Evolutionary conservation across 768 basidiomycete species (phyloP).

Genomic region (Macrolepiota albuminosa): DNA sequence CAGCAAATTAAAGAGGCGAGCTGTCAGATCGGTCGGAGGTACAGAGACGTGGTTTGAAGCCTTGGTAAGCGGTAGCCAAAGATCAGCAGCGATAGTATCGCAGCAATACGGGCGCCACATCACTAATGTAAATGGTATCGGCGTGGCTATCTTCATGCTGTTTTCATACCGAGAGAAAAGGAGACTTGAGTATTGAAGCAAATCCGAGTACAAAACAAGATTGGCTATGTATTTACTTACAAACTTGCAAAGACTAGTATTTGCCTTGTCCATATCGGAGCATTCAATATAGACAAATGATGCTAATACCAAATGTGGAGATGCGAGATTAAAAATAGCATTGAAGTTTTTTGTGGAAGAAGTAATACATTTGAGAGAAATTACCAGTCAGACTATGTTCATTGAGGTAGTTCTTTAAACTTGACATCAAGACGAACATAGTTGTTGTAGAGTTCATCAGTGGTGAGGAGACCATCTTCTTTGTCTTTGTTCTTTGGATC

Average conservation of each 20-base stretch:
- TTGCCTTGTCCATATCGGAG: background rate
- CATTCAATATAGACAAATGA: background rate
- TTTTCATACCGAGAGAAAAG: background rate
- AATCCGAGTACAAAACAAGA: background rate
- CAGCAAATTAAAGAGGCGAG: background rate
- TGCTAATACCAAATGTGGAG: background rate
- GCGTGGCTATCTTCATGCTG: background rate
- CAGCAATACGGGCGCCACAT: slow-evolving; percentile 1
- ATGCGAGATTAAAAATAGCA: background rate
- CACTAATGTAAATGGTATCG: too few species aligned
- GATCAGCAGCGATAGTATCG: background rate
- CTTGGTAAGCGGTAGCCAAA: background rate
- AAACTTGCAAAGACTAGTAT: too few species aligned
- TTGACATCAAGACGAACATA: slow-evolving; percentile 56
- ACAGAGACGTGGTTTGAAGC: background rate
- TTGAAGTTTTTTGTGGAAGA: background rate
- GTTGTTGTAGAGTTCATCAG: slow-evolving; percentile 71
- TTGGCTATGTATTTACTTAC: background rate
- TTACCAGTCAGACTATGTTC: background rate
- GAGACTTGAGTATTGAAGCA: background rate
- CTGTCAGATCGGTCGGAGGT: background rate
- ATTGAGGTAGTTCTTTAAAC: slow-evolving; percentile 20
- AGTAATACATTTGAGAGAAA: background rate
- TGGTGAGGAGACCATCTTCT: slow-evolving; percentile 64
- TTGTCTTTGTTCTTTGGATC: slow-evolving; percentile 49